phyloP scores from a whole-genome alignment of 1,284 basidiomycete species.

The Puccinia triticina region DNA sequence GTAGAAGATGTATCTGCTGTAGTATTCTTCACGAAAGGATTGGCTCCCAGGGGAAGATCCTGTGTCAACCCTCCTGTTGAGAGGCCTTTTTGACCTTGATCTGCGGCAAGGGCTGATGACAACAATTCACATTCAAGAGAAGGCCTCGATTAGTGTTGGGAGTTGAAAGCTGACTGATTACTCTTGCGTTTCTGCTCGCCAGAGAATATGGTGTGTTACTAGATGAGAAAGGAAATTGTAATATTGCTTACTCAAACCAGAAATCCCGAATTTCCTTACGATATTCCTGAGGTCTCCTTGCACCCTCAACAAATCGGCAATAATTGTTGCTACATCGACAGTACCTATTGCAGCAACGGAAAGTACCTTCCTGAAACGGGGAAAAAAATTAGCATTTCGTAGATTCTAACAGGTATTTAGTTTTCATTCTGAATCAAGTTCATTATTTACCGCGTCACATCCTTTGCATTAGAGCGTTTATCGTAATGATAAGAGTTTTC shows the following conservation, averaged over 20 bases:
- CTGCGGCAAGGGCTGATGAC: background rate
- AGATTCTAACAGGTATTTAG: background rate
- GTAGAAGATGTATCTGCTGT: background rate
- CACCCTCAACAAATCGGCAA: background rate
- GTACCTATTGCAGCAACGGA: background rate
- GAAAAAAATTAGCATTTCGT: background rate
- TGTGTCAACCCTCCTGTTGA: background rate
- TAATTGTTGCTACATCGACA: background rate
- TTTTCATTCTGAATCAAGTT: background rate
- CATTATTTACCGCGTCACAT: background rate
- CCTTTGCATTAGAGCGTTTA: background rate
- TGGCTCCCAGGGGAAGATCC: background rate
- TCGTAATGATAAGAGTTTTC: background rate
- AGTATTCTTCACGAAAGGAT: background rate
- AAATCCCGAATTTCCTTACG: background rate
- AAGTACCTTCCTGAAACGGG: background rate
- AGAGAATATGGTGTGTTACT: background rate
- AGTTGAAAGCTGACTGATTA: background rate
- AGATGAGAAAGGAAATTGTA: background rate
- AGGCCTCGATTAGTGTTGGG: too few species aligned
- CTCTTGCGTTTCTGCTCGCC: background rate
- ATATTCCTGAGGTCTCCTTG: background rate
- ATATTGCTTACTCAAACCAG: background rate
- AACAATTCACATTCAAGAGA: background rate
- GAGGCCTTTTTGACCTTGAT: too few species aligned